phyloP scores from a whole-genome alignment of 2,329 filamentous ascomycete genomes.

The Penicillium sp. region DNA sequence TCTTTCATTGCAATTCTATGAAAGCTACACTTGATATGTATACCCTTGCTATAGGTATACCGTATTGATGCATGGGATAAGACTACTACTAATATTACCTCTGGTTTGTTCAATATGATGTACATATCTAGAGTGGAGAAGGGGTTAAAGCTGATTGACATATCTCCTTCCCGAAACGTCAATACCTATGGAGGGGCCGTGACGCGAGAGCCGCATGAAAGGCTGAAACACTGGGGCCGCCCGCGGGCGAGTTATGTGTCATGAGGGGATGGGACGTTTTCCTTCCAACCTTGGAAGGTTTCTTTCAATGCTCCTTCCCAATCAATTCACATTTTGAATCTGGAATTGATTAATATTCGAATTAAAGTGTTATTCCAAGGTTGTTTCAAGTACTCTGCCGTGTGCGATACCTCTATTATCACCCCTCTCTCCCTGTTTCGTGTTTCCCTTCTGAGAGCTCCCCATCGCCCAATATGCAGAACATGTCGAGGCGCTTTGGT shows the following conservation, averaged over 20 bases:
- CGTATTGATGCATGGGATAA: neutral
- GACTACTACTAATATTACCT: neutral
- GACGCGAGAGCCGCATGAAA: slow-evolving; percentile 18
- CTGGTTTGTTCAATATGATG: neutral
- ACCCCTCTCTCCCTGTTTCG: neutral
- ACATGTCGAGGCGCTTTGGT: slow-evolving; percentile 70
- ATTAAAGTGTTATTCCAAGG: neutral
- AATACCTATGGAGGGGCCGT: neutral
- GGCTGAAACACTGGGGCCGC: slow-evolving; percentile 16
- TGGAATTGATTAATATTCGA: neutral
- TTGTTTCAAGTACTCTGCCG: neutral
- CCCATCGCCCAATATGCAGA: slow-evolving; percentile 31
- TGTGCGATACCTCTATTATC: neutral
- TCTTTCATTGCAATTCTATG: too few species aligned
- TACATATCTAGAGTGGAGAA: neutral
- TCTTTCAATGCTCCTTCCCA: neutral
- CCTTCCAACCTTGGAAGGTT: neutral
- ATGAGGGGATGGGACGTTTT: neutral
- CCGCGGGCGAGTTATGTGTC: neutral
- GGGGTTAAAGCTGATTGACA: neutral
- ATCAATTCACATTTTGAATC: neutral
- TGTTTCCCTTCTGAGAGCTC: neutral
- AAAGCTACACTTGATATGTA: neutral
- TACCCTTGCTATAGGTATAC: neutral
- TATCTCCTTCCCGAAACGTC: neutral